phyloP scores from a whole-genome alignment of 495 filamentous ascomycete species.

The Penicillium roqueforti region DNA sequence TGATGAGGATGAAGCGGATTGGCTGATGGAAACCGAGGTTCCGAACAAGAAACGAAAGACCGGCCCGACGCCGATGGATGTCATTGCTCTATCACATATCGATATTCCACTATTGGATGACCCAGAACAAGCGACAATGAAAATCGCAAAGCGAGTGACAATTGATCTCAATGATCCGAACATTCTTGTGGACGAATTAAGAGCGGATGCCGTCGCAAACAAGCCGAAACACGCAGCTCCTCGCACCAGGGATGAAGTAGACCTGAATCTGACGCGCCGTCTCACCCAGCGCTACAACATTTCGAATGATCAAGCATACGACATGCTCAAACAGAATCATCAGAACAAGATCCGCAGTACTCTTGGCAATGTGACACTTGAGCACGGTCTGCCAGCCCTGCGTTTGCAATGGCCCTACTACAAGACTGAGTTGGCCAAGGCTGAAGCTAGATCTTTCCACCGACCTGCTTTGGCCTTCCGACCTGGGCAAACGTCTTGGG shows the following conservation, averaged over 20 bases:
- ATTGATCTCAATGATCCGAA: conserved; percentile 91
- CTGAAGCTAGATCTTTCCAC: conserved; percentile 86
- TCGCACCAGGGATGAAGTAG: conserved; percentile 37
- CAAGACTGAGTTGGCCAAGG: conserved; percentile 71
- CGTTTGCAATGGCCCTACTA: conserved; percentile 93
- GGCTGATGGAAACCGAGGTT: conserved; percentile 42
- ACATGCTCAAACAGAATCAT: conserved; percentile 91
- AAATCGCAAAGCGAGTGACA: conserved; percentile 66
- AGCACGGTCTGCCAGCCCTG: conserved; percentile 87
- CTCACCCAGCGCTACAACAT: conserved; percentile 85
- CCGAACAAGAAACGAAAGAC: conserved; percentile 50
- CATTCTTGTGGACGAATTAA: conserved; percentile 68
- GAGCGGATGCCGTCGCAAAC: conserved; percentile 45
- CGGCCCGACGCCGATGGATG: conserved; percentile 35
- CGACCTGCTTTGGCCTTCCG: conserved; percentile 67
- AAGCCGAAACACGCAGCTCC: conserved; percentile 35
- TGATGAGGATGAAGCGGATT: conserved; percentile 49
- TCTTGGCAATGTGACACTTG: conserved; percentile 76
- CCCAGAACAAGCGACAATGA: conserved; percentile 57
- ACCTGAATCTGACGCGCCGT: conserved; percentile 36
- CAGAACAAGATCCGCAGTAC: conserved; percentile 92
- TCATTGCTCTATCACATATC: conserved; percentile 43
- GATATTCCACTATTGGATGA: conserved; percentile 55
- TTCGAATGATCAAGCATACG: conserved; percentile 93
- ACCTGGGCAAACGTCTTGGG: conserved; percentile 52